A percentile compares a stretch with the other conserved stretches of the same genome.
These are phyloP conservation scores for Dissophora globulifera DNA, from an alignment of 192 early-diverging fungal genomes.

Conservation along the genomic window DNA sequence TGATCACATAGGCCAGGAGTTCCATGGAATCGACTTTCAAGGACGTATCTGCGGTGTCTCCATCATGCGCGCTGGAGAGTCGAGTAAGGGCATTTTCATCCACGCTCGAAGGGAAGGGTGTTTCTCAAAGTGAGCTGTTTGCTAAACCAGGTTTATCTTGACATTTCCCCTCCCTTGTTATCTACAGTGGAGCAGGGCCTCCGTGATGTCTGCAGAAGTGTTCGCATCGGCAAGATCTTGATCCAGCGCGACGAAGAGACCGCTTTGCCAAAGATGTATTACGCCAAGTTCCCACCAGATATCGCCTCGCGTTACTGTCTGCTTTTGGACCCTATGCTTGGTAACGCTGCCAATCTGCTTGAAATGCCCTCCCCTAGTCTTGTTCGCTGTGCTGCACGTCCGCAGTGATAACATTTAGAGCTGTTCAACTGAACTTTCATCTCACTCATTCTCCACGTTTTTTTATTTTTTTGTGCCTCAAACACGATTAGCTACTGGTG, in stretches of 20 bases:
- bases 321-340: conserved; percentile 95
- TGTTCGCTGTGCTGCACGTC: no score
- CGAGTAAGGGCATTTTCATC: no score
- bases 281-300: conserved; percentile 92
- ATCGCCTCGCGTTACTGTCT: conserved; percentile 84
- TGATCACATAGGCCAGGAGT: conserved; percentile 69
- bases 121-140: no score
- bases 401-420: no score
- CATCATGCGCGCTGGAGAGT: conserved; percentile 97
- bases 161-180: no score
- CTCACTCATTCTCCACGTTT: neutral
- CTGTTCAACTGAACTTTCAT: no score
- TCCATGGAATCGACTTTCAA: conserved; percentile 79
- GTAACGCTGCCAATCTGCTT: conserved; percentile 61
- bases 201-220: conserved; percentile 66
- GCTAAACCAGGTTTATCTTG: no score
- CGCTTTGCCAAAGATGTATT: conserved; percentile 89
- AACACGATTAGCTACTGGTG: conserved; percentile 88
- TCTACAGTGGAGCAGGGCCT: conserved; percentile 57
- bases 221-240: conserved; percentile 94
- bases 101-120: no score
- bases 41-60: conserved; percentile 94
- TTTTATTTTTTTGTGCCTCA: neutral
- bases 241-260: conserved; percentile 97
- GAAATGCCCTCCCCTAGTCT: no score